These are phyloP conservation scores for Fusarium succisae DNA, from an alignment of 2,329 filamentous ascomycete genomes.

Conservation along the genomic window DNA sequence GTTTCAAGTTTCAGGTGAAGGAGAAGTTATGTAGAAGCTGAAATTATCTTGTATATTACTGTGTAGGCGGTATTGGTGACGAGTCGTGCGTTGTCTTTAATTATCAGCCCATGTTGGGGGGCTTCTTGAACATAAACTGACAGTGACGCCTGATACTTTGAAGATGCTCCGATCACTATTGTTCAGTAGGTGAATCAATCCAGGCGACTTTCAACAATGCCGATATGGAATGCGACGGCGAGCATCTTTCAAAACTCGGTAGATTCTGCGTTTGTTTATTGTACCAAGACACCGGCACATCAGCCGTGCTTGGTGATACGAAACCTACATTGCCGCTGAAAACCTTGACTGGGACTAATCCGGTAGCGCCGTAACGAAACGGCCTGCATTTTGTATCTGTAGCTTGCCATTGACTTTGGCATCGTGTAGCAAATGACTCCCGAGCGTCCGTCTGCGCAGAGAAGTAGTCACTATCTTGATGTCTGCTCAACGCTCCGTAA, in stretches of 20 bases:
- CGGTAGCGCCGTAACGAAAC: neutral
- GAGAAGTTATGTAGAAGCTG: neutral
- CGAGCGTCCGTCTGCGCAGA: accelerated
- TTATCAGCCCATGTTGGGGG: neutral
- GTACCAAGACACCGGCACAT: neutral
- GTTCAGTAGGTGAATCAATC: too few relatives aligned
- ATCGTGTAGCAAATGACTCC: accelerated
- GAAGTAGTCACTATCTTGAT: too few relatives aligned
- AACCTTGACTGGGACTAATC: neutral
- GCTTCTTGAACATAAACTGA: neutral
- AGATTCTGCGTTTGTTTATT: accelerated
- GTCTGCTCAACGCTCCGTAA: accelerated
- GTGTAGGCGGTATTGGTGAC: neutral
- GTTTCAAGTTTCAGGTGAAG: neutral
- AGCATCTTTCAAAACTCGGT: accelerated
- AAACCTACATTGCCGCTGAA: neutral
- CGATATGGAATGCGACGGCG: accelerated
- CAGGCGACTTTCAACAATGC: accelerated
- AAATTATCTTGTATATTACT: neutral
- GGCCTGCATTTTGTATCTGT: neutral
- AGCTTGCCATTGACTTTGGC: neutral
- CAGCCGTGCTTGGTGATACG: neutral
- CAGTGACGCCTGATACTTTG: accelerated
- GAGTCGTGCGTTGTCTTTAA: neutral
- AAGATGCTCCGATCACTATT: accelerated